A percentile compares a stretch with the other conserved stretches of the same genome.
Conservation (phyloP, 139 green algal genomes). For the Tetraselmis striata region DNA sequence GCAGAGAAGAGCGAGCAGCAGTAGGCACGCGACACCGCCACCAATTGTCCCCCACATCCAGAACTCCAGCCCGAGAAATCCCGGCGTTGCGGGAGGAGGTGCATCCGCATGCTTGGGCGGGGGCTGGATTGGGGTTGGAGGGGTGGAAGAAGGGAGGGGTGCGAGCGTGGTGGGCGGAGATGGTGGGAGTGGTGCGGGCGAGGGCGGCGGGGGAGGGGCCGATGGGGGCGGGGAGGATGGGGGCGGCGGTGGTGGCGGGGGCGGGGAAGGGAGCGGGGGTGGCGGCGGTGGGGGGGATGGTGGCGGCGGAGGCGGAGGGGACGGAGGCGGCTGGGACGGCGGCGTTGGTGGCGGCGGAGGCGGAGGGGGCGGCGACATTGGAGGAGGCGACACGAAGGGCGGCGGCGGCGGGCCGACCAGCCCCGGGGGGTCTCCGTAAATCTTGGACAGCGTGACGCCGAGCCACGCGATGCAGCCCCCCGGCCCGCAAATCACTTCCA, state of each 20-base stretch:
- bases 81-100: neutral
- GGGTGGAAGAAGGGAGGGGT: neutral
- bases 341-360: neutral
- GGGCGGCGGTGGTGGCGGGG: too few species aligned
- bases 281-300: neutral
- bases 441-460: neutral
- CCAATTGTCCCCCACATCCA: neutral
- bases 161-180: neutral
- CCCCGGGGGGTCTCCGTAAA: neutral
- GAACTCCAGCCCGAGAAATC: neutral
- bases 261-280: neutral
- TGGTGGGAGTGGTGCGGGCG: neutral
- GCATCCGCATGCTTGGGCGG: neutral
- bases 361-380: neutral
- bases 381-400: neutral
- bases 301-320: neutral
- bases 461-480: neutral
- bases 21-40: neutral
- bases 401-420: neutral
- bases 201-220: neutral
- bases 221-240: neutral
- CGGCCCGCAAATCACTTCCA: neutral
- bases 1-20: neutral
- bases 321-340: neutral
- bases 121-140: neutral